Conservation (phyloP, 2,329 filamentous ascomycete genomes). For the Colletotrichum gloeosporioides region DNA sequence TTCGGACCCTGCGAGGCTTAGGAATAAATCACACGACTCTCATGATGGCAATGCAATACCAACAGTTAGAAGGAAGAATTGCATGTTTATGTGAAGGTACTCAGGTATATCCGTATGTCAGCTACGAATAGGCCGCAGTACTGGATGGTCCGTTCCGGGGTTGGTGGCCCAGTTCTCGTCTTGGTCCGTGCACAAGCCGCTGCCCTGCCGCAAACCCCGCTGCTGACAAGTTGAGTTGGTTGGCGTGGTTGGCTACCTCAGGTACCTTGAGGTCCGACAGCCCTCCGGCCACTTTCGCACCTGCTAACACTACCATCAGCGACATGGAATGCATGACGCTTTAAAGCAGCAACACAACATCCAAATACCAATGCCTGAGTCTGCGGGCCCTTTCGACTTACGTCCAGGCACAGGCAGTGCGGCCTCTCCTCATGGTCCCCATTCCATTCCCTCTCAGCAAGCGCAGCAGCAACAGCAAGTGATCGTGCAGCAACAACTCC, state of each 20-base stretch:
- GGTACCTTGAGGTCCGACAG: background rate
- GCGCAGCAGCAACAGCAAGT: background rate
- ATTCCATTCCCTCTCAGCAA: constrained; percentile 25
- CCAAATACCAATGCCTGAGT: constrained; percentile 1
- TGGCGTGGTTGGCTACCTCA: background rate
- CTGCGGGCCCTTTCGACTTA: constrained; percentile 1
- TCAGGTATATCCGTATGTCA: background rate
- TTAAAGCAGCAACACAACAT: constrained; percentile 22
- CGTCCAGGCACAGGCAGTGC: background rate
- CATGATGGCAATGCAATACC: background rate
- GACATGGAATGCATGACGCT: background rate
- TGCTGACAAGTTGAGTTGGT: background rate
- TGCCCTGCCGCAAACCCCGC: background rate
- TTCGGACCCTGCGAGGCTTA: background rate
- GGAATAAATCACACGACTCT: background rate
- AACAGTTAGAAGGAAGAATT: background rate
- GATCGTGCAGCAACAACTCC: constrained; percentile 19
- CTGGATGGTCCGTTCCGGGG: background rate
- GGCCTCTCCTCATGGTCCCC: constrained; percentile 7
- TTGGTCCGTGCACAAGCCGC: constrained; percentile 10
- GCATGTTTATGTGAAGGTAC: background rate
- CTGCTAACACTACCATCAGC: background rate
- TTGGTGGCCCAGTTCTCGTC: background rate
- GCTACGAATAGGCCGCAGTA: background rate
- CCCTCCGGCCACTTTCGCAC: background rate